phyloP scores from a whole-genome alignment of 768 basidiomycete species.

The Mycena galopus region DNA sequence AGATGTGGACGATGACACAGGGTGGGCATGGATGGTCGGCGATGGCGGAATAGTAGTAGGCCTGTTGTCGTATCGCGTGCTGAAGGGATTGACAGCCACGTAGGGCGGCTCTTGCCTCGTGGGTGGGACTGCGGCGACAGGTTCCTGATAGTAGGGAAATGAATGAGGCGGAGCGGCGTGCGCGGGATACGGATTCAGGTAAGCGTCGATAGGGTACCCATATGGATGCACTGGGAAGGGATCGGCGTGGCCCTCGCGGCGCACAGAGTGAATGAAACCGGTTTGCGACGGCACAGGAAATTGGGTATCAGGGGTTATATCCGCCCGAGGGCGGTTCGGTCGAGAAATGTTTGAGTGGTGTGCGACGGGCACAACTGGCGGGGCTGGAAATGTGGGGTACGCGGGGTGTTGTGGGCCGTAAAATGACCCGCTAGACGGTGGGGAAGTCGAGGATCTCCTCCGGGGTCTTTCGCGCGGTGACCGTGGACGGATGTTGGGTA shows the following conservation, averaged over 20 bases:
- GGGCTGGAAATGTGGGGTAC: not conserved
- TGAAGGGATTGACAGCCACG: constrained; percentile 7
- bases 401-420: no score
- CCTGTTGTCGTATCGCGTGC: no score
- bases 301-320: not conserved
- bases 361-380: not conserved
- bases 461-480: not conserved
- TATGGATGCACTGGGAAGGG: no score
- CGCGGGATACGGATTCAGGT: not conserved
- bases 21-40: not conserved
- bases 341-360: not conserved
- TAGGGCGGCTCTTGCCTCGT: constrained; percentile 1
- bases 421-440: no score
- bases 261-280: no score
- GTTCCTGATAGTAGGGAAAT: not conserved
- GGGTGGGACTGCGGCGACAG: not conserved
- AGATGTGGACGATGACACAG: not conserved
- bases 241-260: no score
- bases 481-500: not conserved
- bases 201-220: not conserved
- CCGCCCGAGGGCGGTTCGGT: not conserved
- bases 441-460: not conserved
- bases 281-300: no score
- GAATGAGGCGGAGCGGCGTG: not conserved
- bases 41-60: no score